Conservation (phyloP, 78 protist genomes). For the Speleostelium caveatum region DNA sequence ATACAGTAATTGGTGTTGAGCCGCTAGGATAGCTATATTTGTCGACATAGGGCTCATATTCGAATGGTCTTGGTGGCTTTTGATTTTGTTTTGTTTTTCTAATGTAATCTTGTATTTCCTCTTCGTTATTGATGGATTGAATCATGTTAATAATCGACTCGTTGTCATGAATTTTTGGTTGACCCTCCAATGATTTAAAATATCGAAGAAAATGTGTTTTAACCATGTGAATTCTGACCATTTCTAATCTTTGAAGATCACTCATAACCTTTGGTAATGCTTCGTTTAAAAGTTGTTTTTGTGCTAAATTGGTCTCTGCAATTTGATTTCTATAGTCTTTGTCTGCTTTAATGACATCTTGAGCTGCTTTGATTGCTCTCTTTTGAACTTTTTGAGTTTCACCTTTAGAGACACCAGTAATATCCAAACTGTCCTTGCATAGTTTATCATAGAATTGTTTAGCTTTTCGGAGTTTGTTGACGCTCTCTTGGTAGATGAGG, state of each 20-base stretch:
- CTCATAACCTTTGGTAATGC: conserved; percentile 40
- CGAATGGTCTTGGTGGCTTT: conserved; percentile 16
- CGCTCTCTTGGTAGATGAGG: conserved; percentile 11
- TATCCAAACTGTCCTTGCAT: conserved; percentile 20
- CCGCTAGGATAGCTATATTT: neutral
- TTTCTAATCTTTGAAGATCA: conserved; percentile 44
- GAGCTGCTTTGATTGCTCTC: conserved; percentile 48
- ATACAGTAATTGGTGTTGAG: neutral
- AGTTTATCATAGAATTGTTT: conserved; percentile 32
- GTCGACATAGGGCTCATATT: conserved; percentile 40
- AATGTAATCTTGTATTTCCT: conserved; percentile 40
- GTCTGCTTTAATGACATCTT: conserved; percentile 63
- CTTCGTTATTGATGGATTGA: conserved; percentile 11
- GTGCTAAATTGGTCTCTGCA: conserved; percentile 35
- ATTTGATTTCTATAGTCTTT: conserved; percentile 39
- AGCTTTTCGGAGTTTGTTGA: conserved; percentile 14
- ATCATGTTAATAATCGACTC: neutral
- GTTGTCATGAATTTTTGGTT: neutral
- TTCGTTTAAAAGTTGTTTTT: neutral
- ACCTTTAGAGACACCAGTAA: conserved; percentile 10
- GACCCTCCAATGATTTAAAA: conserved; percentile 23
- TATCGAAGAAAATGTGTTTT: conserved; percentile 28
- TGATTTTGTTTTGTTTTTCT: conserved; percentile 22
- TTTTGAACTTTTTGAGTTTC: conserved; percentile 61
- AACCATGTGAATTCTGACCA: conserved; percentile 38